Evolutionary conservation across 2,329 filamentous ascomycete genomes (phyloP).

Genomic region (Huntiella omanensis): DNA sequence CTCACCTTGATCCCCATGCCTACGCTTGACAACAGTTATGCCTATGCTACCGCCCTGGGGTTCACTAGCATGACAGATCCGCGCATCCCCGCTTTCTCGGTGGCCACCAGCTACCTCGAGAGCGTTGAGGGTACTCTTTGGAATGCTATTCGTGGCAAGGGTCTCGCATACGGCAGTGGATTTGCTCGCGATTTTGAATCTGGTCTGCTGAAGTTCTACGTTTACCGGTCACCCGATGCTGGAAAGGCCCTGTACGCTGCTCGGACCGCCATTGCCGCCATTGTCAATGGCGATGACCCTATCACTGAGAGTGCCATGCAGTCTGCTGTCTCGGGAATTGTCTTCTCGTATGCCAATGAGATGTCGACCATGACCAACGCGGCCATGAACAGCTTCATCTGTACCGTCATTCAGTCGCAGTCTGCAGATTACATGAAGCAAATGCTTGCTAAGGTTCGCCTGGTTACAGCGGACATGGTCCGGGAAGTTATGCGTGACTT

Average conservation of each 20-base stretch:
- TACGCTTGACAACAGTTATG: slow-evolving; percentile 81
- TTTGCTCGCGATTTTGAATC: slow-evolving; percentile 63
- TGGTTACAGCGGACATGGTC: slow-evolving; percentile 60
- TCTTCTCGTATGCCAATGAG: slow-evolving; percentile 71
- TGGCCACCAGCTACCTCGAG: slow-evolving; percentile 80
- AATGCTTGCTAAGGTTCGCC: slow-evolving; percentile 58
- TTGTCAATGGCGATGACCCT: slow-evolving; percentile 49
- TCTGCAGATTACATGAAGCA: slow-evolving; percentile 59
- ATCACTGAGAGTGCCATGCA: slow-evolving; percentile 74
- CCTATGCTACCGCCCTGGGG: slow-evolving; percentile 55
- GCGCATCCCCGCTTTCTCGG: slow-evolving; percentile 62
- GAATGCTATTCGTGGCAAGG: slow-evolving; percentile 81
- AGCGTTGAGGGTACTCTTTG: slow-evolving; percentile 87
- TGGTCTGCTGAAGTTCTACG: slow-evolving; percentile 63
- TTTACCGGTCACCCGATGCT: slow-evolving; percentile 79
- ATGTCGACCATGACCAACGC: slow-evolving; percentile 71
- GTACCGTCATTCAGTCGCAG: slow-evolving; percentile 59
- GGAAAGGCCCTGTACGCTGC: slow-evolving; percentile 70
- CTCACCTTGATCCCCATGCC: slow-evolving; percentile 77
- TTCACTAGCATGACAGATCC: slow-evolving; percentile 60
- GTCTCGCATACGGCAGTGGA: slow-evolving; percentile 74
- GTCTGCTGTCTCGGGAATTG: slow-evolving; percentile 76
- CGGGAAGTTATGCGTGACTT: slow-evolving; percentile 53
- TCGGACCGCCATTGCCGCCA: slow-evolving; percentile 53
- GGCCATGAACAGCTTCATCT: slow-evolving; percentile 66